Evolutionary conservation across 495 filamentous ascomycete species (phyloP).

Genomic region (Penicillium canariense): DNA sequence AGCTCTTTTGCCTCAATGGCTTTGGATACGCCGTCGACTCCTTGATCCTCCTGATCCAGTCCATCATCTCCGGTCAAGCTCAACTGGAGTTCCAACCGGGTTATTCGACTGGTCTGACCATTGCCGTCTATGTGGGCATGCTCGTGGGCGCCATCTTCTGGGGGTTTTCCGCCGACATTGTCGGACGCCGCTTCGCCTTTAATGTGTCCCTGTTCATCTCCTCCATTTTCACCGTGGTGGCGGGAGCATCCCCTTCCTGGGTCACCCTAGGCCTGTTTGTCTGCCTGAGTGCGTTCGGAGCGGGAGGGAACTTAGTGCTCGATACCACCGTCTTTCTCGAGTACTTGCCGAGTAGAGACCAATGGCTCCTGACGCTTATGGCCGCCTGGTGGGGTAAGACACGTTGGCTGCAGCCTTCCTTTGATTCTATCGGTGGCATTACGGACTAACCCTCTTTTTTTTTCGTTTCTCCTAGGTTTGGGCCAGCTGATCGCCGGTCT

Average conservation of each 20-base stretch:
- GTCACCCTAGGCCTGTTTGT: conserved; percentile 47
- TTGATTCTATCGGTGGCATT: background rate
- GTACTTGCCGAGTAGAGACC: conserved; percentile 45
- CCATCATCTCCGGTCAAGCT: conserved; percentile 58
- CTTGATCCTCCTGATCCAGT: conserved; percentile 63
- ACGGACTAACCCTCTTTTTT: background rate
- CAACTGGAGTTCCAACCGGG: conserved; percentile 55
- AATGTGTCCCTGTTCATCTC: conserved; percentile 50
- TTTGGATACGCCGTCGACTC: conserved; percentile 73
- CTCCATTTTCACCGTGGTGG: conserved; percentile 48
- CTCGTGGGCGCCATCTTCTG: conserved; percentile 54
- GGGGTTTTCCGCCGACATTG: conserved; percentile 54
- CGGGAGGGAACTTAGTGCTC: conserved; percentile 66
- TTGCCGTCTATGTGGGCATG: conserved; percentile 26
- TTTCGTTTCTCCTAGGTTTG: background rate
- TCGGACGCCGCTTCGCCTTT: conserved; percentile 54
- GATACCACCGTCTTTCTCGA: conserved; percentile 63
- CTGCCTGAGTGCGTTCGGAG: conserved; percentile 47
- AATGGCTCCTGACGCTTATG: conserved; percentile 50
- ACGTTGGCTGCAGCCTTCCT: background rate
- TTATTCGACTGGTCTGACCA: conserved; percentile 42
- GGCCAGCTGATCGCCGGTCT: conserved; percentile 34
- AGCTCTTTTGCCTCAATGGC: conserved; percentile 64
- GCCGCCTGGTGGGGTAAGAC: conserved; percentile 49
- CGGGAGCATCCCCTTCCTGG: conserved; percentile 50